Evolutionary conservation across 345 rosid species (phyloP).

Genomic region (Corchorus capsularis): DNA sequence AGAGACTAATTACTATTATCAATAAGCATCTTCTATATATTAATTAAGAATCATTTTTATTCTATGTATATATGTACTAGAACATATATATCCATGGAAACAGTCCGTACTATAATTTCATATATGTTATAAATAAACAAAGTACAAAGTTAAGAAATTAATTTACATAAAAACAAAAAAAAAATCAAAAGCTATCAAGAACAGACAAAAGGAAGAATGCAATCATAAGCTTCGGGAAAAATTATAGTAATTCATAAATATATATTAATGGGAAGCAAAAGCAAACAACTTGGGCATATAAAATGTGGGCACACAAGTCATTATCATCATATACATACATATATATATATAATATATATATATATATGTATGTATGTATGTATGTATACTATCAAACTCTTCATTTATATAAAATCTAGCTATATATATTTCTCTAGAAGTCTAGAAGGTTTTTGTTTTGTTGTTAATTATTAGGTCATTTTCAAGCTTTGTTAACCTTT

Average conservation of each 20-base stretch:
- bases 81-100: background rate
- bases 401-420: background rate
- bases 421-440: background rate
- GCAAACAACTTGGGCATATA: background rate
- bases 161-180: background rate
- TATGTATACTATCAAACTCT: too few species aligned
- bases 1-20: background rate
- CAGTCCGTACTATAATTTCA: background rate
- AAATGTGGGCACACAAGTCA: conserved; percentile 23
- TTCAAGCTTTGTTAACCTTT: conserved; percentile 21
- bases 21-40: too few species aligned
- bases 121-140: background rate
- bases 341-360: too few species aligned
- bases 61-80: background rate
- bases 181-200: background rate
- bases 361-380: too few species aligned
- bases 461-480: conserved; percentile 14
- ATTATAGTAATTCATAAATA: too few species aligned
- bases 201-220: background rate
- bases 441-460: conserved; percentile 3
- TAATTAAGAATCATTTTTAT: too few species aligned
- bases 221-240: background rate
- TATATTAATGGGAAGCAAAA: background rate
- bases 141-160: background rate
- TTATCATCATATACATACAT: background rate